A percentile compares a stretch with the other conserved stretches of the same genome.
phyloP scores from a whole-genome alignment of 306 rosid species.

The Spatholobus suberectus region DNA sequence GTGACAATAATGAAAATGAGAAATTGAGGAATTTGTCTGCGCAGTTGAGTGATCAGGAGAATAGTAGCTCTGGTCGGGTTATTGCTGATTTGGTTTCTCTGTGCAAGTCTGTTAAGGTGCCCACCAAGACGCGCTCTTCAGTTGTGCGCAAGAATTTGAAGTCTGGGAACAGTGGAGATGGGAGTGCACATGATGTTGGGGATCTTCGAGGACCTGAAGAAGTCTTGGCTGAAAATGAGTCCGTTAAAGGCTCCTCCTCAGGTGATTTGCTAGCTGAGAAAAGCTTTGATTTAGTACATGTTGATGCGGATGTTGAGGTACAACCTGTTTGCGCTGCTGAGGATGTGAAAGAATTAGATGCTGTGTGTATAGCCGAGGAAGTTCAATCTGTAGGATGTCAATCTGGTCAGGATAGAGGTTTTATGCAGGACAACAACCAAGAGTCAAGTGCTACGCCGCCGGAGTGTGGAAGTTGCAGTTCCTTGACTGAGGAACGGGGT shows the following conservation, averaged over 20 bases:
- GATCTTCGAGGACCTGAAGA: constrained; percentile 43
- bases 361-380: constrained; percentile 51
- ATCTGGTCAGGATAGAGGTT: constrained; percentile 55
- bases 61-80: constrained; percentile 45
- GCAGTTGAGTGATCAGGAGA: constrained; percentile 50
- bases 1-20: constrained; percentile 52
- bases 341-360: constrained; percentile 51
- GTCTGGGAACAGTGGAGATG: constrained; percentile 48
- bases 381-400: constrained; percentile 46
- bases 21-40: constrained; percentile 52
- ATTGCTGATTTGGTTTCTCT: constrained; percentile 65
- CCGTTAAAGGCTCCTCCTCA: constrained; percentile 46
- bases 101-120: constrained; percentile 78
- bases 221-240: constrained; percentile 45
- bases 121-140: constrained; percentile 81
- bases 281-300: constrained; percentile 47
- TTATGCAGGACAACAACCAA: constrained; percentile 48
- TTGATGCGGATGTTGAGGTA: constrained; percentile 53
- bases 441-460: constrained; percentile 48
- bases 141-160: constrained; percentile 57
- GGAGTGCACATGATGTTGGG: constrained; percentile 36
- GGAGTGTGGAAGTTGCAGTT: constrained; percentile 52
- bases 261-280: constrained; percentile 49
- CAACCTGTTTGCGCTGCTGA: constrained; percentile 52
- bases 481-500: constrained; percentile 63